Evolutionary conservation across 1,139 yeast genomes (phyloP).

Genomic region (Debaryomyces udenii): DNA sequence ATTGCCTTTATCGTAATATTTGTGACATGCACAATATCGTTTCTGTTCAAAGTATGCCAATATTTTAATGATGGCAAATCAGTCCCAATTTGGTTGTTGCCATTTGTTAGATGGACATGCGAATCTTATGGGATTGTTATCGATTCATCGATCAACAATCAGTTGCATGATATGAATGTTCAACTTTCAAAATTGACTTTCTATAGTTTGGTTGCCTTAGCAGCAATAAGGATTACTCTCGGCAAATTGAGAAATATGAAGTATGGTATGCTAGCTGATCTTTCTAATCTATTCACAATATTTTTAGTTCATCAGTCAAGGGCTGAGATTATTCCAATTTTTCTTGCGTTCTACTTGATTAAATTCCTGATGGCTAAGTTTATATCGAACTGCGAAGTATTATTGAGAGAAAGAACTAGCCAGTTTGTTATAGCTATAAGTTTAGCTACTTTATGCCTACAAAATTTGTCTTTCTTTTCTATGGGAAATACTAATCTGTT

Average conservation of each 20-base stretch:
- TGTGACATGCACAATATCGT: slow-evolving; percentile 40
- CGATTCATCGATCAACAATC: slow-evolving; percentile 17
- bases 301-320: slow-evolving; percentile 73
- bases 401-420: slow-evolving; percentile 22
- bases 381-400: slow-evolving; percentile 7
- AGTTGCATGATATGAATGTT: slow-evolving; percentile 30
- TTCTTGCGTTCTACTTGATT: slow-evolving; percentile 50
- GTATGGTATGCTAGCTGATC: slow-evolving; percentile 40
- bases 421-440: slow-evolving; percentile 26
- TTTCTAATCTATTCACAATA: slow-evolving; percentile 50
- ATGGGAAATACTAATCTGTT: slow-evolving; percentile 91
- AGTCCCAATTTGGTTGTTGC: slow-evolving; percentile 43
- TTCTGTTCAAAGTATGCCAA: slow-evolving; percentile 62
- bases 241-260: slow-evolving; percentile 29
- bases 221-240: slow-evolving; percentile 29
- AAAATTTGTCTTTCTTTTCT: slow-evolving; percentile 80
- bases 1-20: slow-evolving; percentile 44
- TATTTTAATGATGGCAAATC: slow-evolving; percentile 56
- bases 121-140: slow-evolving; percentile 25
- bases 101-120: slow-evolving; percentile 35
- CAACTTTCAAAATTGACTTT: slow-evolving; percentile 33
- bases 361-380: slow-evolving; percentile 24
- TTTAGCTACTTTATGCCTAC: slow-evolving; percentile 43
- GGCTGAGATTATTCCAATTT: slow-evolving; percentile 70
- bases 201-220: slow-evolving; percentile 22